These are phyloP conservation scores for Theobroma grandiflorum DNA, from an alignment of 441 rosid genomes.

Conservation along the genomic window DNA sequence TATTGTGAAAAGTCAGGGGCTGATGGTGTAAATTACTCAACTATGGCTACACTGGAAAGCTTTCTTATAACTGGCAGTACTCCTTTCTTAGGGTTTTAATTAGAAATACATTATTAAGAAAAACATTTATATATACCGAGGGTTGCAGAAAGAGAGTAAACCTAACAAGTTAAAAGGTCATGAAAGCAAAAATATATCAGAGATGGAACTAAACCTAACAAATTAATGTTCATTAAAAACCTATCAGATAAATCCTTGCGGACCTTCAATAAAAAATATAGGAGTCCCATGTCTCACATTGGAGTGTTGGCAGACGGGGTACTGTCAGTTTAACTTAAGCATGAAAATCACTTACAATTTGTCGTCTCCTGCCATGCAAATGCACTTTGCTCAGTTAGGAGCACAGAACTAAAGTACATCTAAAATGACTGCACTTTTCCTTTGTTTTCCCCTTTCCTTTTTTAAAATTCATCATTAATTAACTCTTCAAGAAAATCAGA, in stretches of 20 bases:
- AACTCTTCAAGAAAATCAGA: not conserved
- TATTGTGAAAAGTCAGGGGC: too few species aligned
- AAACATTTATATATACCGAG: not conserved
- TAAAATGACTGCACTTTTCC: not conserved
- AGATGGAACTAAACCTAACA: conserved; percentile 21
- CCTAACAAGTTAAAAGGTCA: not conserved
- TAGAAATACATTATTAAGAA: not conserved
- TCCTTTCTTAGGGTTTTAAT: not conserved
- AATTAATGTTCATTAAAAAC: conserved; percentile 22
- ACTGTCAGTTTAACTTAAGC: not conserved
- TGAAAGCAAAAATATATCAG: not conserved
- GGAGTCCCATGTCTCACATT: not conserved
- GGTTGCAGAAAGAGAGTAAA: not conserved
- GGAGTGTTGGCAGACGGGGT: not conserved
- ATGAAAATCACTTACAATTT: not conserved
- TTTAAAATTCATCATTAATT: not conserved
- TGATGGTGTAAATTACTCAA: too few species aligned
- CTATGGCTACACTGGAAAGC: not conserved
- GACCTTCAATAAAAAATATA: not conserved
- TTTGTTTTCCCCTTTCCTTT: not conserved
- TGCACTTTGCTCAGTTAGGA: not conserved
- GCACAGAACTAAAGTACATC: not conserved
- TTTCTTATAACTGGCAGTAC: not conserved
- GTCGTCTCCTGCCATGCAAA: not conserved
- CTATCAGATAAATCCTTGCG: conserved; percentile 4